phyloP scores from a whole-genome alignment of 192 early-diverging fungal species.

The Spizellomyces sp. region DNA sequence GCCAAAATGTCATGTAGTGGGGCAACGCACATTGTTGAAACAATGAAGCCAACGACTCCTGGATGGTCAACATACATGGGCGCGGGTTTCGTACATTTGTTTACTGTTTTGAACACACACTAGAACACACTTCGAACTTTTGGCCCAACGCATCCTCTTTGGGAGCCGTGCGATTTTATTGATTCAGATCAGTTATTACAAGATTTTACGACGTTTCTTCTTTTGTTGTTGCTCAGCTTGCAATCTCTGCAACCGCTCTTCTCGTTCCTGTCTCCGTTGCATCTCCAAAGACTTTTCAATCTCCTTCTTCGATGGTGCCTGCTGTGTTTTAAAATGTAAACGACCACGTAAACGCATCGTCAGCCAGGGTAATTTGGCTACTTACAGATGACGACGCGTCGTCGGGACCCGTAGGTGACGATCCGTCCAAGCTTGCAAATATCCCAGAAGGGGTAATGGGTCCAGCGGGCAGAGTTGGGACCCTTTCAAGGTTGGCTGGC shows the following conservation, averaged over 20 bases:
- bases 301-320: neutral
- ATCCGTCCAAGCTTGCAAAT: neutral
- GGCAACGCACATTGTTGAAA: too few relatives aligned
- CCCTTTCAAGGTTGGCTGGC: constrained; percentile 1
- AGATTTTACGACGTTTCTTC: constrained; percentile 28
- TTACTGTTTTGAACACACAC: too few relatives aligned
- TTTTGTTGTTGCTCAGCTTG: constrained; percentile 1
- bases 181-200: too few relatives aligned
- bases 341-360: too few relatives aligned
- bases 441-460: neutral
- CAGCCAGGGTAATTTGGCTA: neutral
- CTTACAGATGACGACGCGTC: neutral
- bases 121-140: too few relatives aligned
- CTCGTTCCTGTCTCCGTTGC: neutral
- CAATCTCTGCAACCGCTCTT: constrained; percentile 1
- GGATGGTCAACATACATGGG: too few relatives aligned
- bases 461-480: neutral
- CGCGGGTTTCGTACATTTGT: too few relatives aligned
- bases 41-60: too few relatives aligned
- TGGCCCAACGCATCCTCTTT: too few relatives aligned
- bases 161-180: too few relatives aligned
- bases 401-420: constrained; percentile 1
- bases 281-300: neutral
- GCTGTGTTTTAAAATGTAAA: too few relatives aligned
- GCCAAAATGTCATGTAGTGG: too few relatives aligned